A percentile compares a stretch with the other conserved stretches of the same genome.
Evolutionary conservation across 345 rosid genomes (phyloP).

Genomic region (Zanthoxylum bungeanum): DNA sequence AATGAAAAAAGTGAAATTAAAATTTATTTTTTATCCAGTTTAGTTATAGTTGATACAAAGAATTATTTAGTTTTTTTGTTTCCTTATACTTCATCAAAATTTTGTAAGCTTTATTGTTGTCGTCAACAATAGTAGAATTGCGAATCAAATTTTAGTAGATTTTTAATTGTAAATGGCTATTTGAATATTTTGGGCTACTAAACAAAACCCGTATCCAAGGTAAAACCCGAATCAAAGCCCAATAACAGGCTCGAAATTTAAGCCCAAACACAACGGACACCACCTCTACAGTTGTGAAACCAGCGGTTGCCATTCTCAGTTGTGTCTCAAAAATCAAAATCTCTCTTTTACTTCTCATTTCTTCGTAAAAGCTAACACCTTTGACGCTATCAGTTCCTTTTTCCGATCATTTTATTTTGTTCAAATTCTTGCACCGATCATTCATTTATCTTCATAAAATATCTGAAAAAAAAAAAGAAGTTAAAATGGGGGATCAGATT

Average conservation of each 20-base stretch:
- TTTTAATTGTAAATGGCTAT: too few species aligned
- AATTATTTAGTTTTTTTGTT: too few species aligned
- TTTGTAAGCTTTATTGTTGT: too few species aligned
- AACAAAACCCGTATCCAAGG: neutral
- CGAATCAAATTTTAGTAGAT: too few species aligned
- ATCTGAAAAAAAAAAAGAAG: neutral
- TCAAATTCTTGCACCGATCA: neutral
- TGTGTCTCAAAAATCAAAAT: neutral
- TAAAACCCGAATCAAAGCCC: neutral
- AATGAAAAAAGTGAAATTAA: too few species aligned
- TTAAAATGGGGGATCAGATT: constrained; percentile 54
- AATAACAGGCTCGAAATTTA: too few species aligned
- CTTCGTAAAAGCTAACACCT: neutral
- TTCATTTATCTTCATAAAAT: neutral
- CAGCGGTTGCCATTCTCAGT: neutral
- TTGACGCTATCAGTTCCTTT: neutral
- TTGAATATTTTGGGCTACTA: too few species aligned
- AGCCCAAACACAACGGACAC: too few species aligned
- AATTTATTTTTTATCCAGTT: too few species aligned
- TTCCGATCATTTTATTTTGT: neutral
- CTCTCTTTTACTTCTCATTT: neutral
- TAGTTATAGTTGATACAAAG: too few species aligned
- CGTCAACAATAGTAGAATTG: too few species aligned
- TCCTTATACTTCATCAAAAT: too few species aligned
- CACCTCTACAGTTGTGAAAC: neutral